phyloP scores from a whole-genome alignment of 768 basidiomycete species.

The Strobilomyces dryophilus region DNA sequence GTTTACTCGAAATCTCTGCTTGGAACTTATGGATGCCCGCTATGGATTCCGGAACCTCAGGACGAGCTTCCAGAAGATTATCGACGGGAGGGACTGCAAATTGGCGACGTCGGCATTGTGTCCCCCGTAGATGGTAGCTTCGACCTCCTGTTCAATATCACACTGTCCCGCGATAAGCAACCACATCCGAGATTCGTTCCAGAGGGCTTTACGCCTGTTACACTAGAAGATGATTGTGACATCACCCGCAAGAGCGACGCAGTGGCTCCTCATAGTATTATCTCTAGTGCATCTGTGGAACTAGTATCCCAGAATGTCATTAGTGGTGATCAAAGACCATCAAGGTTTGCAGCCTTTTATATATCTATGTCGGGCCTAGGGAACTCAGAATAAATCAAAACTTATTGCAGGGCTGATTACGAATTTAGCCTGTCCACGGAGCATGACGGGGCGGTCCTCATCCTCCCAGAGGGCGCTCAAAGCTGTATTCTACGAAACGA shows the following conservation, averaged over 20 bases:
- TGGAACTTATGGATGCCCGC: not conserved
- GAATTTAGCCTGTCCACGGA: not conserved
- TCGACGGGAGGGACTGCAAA: not conserved
- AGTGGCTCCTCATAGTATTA: not conserved
- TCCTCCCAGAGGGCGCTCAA: too few relatives aligned
- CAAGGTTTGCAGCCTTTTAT: not conserved
- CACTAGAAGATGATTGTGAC: not conserved
- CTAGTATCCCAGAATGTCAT: not conserved
- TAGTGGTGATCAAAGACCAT: not conserved
- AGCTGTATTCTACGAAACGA: too few relatives aligned
- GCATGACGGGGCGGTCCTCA: too few relatives aligned
- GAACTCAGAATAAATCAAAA: not conserved
- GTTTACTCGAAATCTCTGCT: too few relatives aligned
- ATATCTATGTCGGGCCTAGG: too few relatives aligned
- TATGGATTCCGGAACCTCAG: not conserved
- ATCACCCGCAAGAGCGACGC: not conserved
- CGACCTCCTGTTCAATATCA: too few relatives aligned
- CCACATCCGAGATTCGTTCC: not conserved
- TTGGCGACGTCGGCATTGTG: too few relatives aligned
- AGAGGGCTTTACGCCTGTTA: not conserved
- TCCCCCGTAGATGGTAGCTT: too few relatives aligned
- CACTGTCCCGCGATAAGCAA: too few relatives aligned
- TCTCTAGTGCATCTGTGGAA: not conserved
- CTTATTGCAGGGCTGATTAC: not conserved
- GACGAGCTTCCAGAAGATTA: not conserved